Base-by-base conservation (phyloP, 805 yeast genomes). In the Yamadazyma olivae region DNA sequence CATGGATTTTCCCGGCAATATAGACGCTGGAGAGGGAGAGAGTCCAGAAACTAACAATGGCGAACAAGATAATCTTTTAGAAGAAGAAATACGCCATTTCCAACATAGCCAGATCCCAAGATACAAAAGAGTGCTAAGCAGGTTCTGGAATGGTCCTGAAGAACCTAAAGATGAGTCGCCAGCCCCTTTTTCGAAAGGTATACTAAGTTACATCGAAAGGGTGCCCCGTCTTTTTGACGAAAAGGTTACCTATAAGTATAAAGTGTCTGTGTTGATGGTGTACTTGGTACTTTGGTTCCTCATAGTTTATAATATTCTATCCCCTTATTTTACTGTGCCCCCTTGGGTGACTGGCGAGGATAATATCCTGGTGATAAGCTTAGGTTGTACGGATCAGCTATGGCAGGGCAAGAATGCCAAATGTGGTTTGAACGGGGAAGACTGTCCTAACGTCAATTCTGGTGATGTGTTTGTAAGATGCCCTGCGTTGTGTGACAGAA, bases 401-500 rank as follows among this genome's bases (percentile, higher is more conserved):
- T 88, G 96, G 96, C 61, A 54, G 32, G 95, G 95, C 0, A 82
- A 79, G 38, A 84, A 83, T 50, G 77, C 75, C 7, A 71, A 66
- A 1, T 90, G 96, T 67, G 96, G 96, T 0, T 46, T 81, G 7
- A 65, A 81, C 45, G 95, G 81, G 1, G 56, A 64, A n/a, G 43
- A 63, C 6, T 88, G 96, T 57, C 73, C 78, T 0, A 59, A 53
- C 3, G 36, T 34, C 10, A 57, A 64, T 19, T 51, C 62, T 12
- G 74, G 73, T 15, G 70, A 67, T 32, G 70, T 82, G 18, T 56
- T 73, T 3, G 70, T 89, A 50, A 68, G 88, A 46, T 90, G 98
- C 57, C 96, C 96, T 0, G 95, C 96, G 0, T 63, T 89, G 22
- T 90, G 98, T 59, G 88, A 82, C 46, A 63, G 82, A 22, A 79